Conservation (phyloP, 1,139 yeast genomes). For the Suhomyces atakaporum region DNA sequence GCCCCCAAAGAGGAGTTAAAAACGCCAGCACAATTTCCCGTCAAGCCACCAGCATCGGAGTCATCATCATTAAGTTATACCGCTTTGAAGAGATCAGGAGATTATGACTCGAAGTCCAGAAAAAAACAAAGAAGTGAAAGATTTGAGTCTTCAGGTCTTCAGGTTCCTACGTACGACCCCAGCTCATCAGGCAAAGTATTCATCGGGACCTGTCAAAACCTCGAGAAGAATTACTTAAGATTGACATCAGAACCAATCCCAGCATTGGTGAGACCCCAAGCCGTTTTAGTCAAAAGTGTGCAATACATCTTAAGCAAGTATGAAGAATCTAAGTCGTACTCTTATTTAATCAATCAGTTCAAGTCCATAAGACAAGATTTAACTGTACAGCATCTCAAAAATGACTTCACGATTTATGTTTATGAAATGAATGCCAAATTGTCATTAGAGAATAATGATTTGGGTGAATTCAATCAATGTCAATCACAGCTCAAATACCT, state of each 20-base stretch:
- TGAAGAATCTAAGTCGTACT: constrained; percentile 57
- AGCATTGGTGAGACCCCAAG: constrained; percentile 71
- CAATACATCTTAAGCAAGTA: constrained; percentile 58
- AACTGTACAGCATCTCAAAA: constrained; percentile 86
- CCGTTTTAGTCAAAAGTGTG: constrained; percentile 60
- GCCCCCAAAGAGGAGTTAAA: neutral
- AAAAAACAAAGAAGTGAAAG: constrained; percentile 53
- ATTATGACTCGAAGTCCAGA: constrained; percentile 39
- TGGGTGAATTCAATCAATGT: constrained; percentile 96
- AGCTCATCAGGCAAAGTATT: constrained; percentile 25
- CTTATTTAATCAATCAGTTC: constrained; percentile 84
- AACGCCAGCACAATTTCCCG: neutral
- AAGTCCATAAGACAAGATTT: constrained; percentile 91
- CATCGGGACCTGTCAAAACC: constrained; percentile 61
- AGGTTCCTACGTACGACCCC: constrained; percentile 5
- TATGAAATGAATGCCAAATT: constrained; percentile 86
- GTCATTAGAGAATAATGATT: constrained; percentile 79
- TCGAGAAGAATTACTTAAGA: constrained; percentile 81
- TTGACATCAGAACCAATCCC: constrained; percentile 94
- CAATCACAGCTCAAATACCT: constrained; percentile 74
- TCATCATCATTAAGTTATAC: constrained; percentile 2
- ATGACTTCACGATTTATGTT: constrained; percentile 73
- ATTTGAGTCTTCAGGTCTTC: constrained; percentile 36
- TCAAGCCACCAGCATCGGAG: no score
- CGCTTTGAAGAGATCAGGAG: constrained; percentile 10